Base-by-base conservation (phyloP, 2,329 filamentous ascomycete species). In the Diplodia intermedia region DNA sequence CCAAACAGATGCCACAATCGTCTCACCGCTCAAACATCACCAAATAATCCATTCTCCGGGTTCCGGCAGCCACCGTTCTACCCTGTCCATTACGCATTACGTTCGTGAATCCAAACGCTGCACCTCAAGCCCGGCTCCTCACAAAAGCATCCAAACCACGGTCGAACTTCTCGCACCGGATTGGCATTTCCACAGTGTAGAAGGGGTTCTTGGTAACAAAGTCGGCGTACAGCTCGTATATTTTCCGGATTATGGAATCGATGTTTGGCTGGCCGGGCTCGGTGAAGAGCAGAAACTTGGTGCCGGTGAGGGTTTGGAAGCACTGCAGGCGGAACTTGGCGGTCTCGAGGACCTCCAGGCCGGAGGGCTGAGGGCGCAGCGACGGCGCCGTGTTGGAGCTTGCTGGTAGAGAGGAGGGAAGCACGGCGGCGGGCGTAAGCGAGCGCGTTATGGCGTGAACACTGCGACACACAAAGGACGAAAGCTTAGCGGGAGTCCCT, bases 161-260 rank as follows among this genome's bases (percentile, higher is more conserved):
- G 79, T 99, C 95, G 82, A 97, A 99, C 73, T 93, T 91, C 77
- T 98, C 95, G 81, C 95, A 97, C 70, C 95, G 86, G 66, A 99
- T 89, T 7, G 95, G 95, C 94, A 98, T 99, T 82, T 99, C 95
- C 68, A 97, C 85, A 76, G 95, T 94, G 82, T 98, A 98, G 77
- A 99, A 99, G 0, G 95, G 95, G 79, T 99, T 99, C 85, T 98
- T 99, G 93, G 97, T 98, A 73, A 99, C 95, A 78, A 92, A 98
- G 80, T 99, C 95, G 62, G 92, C 88, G 82, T 98, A 99, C 65
- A 98, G 82, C 79, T 98, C 95, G 79, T 99, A 98, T 74, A 97
- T 90, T 79, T 89, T 91, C 77, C 89, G 86, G 73, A 97, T 89
- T 54, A 94, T 90, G 14, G 88, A 85, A 74, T 98, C 95, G 49